These are phyloP conservation scores for Somion occarium DNA, from an alignment of 1,284 basidiomycete genomes.

Conservation along the genomic window DNA sequence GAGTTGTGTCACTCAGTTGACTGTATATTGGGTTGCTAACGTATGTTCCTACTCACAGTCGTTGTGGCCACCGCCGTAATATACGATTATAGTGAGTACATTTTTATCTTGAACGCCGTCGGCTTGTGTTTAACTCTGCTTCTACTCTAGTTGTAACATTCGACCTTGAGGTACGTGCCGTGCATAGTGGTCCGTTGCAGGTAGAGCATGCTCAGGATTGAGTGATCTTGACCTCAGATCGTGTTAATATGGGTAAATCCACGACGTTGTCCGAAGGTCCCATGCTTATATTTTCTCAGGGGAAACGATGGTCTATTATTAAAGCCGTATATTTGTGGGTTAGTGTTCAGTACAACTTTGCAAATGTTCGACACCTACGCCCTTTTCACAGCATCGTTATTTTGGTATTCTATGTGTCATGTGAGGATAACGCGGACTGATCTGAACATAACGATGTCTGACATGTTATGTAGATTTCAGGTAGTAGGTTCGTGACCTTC, in stretches of 20 bases:
- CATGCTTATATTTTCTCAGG: slow-evolving; percentile 14
- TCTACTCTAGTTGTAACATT: slow-evolving; percentile 19
- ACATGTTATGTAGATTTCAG: slow-evolving; percentile 17
- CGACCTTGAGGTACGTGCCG: slow-evolving; percentile 17
- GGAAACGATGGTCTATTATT: slow-evolving; percentile 25
- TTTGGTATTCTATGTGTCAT: slow-evolving; percentile 21
- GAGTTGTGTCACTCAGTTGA: slow-evolving; percentile 1
- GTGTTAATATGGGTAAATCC: slow-evolving; percentile 23
- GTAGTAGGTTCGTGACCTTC: slow-evolving; percentile 16
- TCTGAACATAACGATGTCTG: slow-evolving; percentile 1
- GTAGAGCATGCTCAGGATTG: neutral
- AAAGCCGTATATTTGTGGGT: slow-evolving; percentile 25
- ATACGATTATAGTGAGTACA: slow-evolving; percentile 21
- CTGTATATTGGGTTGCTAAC: neutral
- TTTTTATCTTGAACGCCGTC: neutral
- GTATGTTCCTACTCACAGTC: slow-evolving; percentile 5
- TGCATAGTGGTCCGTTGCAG: too few species aligned
- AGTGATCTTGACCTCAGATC: slow-evolving; percentile 10
- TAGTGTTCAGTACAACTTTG: slow-evolving; percentile 7
- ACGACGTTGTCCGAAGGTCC: too few species aligned
- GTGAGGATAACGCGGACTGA: slow-evolving; percentile 9
- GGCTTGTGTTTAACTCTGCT: neutral
- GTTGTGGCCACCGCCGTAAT: slow-evolving; percentile 20
- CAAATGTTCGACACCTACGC: neutral
- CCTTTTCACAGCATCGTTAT: slow-evolving; percentile 19